A percentile compares a stretch with the other conserved stretches of the same genome.
These are phyloP conservation scores for Lipomyces spencermartinsiae DNA, from an alignment of 805 yeast genomes.

Conservation along the genomic window DNA sequence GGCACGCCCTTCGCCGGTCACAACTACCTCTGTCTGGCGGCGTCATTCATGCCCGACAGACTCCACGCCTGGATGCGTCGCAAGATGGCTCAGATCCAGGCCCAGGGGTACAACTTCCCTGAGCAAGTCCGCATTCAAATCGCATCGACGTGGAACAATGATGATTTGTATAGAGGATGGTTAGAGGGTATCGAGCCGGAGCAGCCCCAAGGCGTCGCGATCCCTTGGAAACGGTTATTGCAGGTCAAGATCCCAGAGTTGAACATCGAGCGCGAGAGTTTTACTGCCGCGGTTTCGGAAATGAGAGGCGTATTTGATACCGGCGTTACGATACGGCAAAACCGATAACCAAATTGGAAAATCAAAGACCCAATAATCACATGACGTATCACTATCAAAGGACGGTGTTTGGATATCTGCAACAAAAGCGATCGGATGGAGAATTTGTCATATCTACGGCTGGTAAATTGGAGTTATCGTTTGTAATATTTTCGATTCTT, in stretches of 20 bases:
- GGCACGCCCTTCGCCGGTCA: slow-evolving; percentile 30
- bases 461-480: background rate
- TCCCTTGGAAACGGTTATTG: slow-evolving; percentile 31
- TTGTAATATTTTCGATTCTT: background rate
- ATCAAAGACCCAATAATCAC: background rate
- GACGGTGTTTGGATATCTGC: background rate
- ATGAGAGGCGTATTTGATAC: slow-evolving; percentile 31
- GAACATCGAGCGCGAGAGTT: slow-evolving; percentile 15
- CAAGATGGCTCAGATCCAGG: slow-evolving; percentile 32
- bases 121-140: slow-evolving; percentile 31
- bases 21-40: slow-evolving; percentile 32
- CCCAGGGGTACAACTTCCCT: slow-evolving; percentile 31
- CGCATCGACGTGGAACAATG: slow-evolving; percentile 28
- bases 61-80: slow-evolving; percentile 33
- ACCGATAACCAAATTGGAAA: background rate
- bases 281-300: slow-evolving; percentile 21
- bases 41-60: slow-evolving; percentile 27
- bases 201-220: slow-evolving; percentile 22
- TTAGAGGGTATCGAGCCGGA: slow-evolving; percentile 32
- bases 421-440: background rate
- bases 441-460: background rate
- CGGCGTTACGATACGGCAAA: slow-evolving; percentile 7
- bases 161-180: slow-evolving; percentile 34
- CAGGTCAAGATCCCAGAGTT: slow-evolving; percentile 26
- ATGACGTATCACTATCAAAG: background rate